These are phyloP conservation scores for Phytomonas sp. DNA, from an alignment of 208 protist species.

Conservation along the genomic window DNA sequence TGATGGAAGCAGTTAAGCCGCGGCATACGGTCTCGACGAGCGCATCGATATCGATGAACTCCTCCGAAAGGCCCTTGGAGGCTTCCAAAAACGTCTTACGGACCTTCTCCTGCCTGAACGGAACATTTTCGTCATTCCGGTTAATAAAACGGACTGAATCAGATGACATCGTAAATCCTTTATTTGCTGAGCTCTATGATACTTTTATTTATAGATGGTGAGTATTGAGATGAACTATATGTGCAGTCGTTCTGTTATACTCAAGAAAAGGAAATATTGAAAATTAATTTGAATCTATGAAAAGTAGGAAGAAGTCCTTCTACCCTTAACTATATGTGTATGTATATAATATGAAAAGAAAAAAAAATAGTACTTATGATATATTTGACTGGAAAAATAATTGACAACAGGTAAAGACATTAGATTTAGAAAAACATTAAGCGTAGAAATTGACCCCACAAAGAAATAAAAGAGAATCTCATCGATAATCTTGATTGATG, in stretches of 20 bases:
- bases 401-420: neutral
- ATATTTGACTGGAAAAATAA: neutral
- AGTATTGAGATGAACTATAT: neutral
- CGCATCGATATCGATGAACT: slow-evolving; percentile 54
- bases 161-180: neutral
- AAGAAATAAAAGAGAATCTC: neutral
- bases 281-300: neutral
- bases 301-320: neutral
- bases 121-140: slow-evolving; percentile 46
- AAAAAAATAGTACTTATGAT: neutral
- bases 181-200: neutral
- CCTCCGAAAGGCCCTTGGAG: slow-evolving; percentile 33
- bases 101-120: slow-evolving; percentile 56
- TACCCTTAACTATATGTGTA: neutral
- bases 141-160: slow-evolving; percentile 31
- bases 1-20: slow-evolving; percentile 86
- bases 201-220: neutral
- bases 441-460: neutral
- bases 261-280: neutral
- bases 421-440: neutral
- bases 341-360: slow-evolving; percentile 11
- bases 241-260: neutral
- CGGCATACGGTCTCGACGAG: slow-evolving; percentile 84
- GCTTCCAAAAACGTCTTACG: slow-evolving; percentile 36
- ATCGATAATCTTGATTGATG: neutral